These are phyloP conservation scores for Penicillium sp. DNA, from an alignment of 2,329 filamentous ascomycete genomes.

Conservation along the genomic window DNA sequence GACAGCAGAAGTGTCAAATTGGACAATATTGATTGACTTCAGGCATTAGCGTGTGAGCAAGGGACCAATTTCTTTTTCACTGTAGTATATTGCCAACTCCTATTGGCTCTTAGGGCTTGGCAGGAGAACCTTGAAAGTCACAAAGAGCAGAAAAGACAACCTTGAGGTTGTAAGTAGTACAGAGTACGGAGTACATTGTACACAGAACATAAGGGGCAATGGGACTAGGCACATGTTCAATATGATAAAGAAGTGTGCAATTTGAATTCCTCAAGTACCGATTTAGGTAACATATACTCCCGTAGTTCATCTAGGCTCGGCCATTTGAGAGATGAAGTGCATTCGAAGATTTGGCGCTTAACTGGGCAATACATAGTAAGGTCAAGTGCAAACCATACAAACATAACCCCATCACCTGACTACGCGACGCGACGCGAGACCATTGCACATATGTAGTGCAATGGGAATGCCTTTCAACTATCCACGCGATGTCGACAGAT, in stretches of 20 bases:
- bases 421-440: slow-evolving; percentile 11
- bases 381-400: slow-evolving; percentile 10
- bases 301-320: neutral
- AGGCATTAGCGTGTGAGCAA: slow-evolving; percentile 9
- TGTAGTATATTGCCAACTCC: neutral
- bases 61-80: neutral
- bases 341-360: neutral
- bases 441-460: neutral
- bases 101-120: neutral
- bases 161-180: neutral
- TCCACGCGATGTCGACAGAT: slow-evolving; percentile 31
- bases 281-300: neutral
- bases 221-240: neutral
- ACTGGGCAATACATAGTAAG: neutral
- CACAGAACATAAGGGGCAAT: neutral
- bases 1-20: slow-evolving; percentile 21
- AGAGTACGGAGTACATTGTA: neutral
- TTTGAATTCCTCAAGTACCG: neutral
- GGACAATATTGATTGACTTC: slow-evolving; percentile 11
- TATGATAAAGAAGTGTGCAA: neutral
- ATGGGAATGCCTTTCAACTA: neutral
- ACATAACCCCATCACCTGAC: slow-evolving; percentile 15
- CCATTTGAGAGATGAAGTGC: neutral
- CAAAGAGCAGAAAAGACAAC: neutral
- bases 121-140: neutral